phyloP scores from a whole-genome alignment of 768 basidiomycete species.

The Strobilomyces dryophilus region DNA sequence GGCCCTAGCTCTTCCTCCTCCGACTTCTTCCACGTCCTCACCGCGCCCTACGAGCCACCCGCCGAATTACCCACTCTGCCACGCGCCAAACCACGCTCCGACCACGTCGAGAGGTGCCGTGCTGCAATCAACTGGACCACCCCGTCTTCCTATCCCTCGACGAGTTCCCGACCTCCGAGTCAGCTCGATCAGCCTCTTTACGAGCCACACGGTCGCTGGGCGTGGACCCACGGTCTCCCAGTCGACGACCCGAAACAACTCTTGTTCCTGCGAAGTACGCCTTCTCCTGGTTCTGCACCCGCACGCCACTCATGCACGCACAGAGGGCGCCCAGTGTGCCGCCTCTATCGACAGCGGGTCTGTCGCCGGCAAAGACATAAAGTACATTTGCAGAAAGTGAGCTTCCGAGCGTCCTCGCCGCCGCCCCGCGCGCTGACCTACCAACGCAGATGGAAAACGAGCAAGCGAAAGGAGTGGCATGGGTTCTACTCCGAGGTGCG shows the following conservation, averaged over 20 bases:
- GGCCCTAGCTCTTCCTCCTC: slow-evolving; percentile 22
- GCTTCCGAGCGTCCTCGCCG: background rate
- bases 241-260: slow-evolving; percentile 27
- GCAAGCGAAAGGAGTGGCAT: slow-evolving; percentile 32
- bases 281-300: background rate
- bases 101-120: slow-evolving; percentile 24
- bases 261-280: slow-evolving; percentile 24
- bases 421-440: slow-evolving; percentile 2
- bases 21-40: slow-evolving; percentile 29
- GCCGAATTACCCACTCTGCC: background rate
- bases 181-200: slow-evolving; percentile 25
- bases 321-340: slow-evolving; percentile 36
- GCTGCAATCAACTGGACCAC: slow-evolving; percentile 28
- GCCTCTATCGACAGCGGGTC: slow-evolving; percentile 35
- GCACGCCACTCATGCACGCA: slow-evolving; percentile 1
- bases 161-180: slow-evolving; percentile 1
- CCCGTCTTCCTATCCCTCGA: background rate
- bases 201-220: slow-evolving; percentile 30
- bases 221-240: slow-evolving; percentile 28
- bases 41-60: slow-evolving; percentile 22
- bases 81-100: slow-evolving; percentile 14
- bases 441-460: slow-evolving; percentile 30
- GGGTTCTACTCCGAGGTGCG: slow-evolving; percentile 40
- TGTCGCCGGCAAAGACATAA: slow-evolving; percentile 25
- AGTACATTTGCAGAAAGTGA: slow-evolving; percentile 37